Evolutionary conservation across 805 yeast genomes (phyloP).

Genomic region (Metschnikowia kunwiensis): DNA sequence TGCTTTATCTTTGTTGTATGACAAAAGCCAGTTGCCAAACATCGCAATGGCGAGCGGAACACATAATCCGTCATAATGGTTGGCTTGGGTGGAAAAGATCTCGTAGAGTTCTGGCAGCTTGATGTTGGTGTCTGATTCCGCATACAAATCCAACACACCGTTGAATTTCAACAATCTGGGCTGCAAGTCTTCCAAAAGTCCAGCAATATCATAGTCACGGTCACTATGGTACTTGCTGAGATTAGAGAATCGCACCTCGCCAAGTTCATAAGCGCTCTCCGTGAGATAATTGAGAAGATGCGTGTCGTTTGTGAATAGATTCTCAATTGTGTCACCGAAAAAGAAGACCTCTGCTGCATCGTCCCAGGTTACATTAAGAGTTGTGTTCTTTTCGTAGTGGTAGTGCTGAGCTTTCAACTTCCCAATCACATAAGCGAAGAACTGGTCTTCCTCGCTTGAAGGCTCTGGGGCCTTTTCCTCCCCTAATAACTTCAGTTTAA

Average conservation of each 20-base stretch:
- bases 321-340: conserved; percentile 20
- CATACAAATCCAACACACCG: conserved; percentile 19
- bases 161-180: conserved; percentile 13
- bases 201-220: conserved; percentile 2
- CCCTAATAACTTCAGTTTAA: conserved; percentile 10
- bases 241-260: conserved; percentile 20
- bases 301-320: conserved; percentile 12
- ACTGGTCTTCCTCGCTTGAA: conserved; percentile 10
- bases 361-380: conserved; percentile 15
- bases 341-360: conserved; percentile 21
- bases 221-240: conserved; percentile 13
- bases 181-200: conserved; percentile 8
- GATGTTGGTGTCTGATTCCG: conserved; percentile 14
- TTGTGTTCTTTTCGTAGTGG: conserved; percentile 7
- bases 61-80: conserved; percentile 15
- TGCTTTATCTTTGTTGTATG: conserved; percentile 18
- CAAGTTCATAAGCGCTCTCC: conserved; percentile 19
- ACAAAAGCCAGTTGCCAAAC: conserved; percentile 26
- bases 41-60: conserved; percentile 25
- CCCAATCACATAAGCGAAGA: conserved; percentile 6
- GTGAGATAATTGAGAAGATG: conserved; percentile 16
- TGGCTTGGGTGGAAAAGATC: conserved; percentile 17
- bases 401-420: conserved; percentile 8
- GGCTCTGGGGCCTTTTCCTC: conserved; percentile 2
- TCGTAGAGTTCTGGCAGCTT: conserved; percentile 19